Percentiles rank a stretch among this genome's conserved stretches.
Conservation (phyloP, 805 yeast species). For the Yarrowia keelungensis region DNA sequence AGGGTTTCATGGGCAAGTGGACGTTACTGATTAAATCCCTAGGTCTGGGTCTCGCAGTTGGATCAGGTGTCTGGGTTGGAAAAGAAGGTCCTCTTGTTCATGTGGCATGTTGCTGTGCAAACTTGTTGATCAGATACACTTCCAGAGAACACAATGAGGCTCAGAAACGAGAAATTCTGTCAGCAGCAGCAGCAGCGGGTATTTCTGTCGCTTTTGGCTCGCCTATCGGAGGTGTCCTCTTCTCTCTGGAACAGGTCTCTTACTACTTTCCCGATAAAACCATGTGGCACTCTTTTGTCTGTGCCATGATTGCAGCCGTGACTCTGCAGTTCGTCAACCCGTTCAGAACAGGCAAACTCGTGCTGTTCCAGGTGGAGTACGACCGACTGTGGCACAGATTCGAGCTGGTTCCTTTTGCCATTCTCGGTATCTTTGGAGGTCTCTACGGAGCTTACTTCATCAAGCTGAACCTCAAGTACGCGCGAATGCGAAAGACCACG, state of each 20-base stretch:
- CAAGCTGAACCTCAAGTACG: constrained; percentile 56
- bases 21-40: constrained; percentile 63
- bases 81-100: constrained; percentile 89
- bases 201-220: constrained; percentile 85
- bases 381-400: constrained; percentile 74
- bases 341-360: constrained; percentile 58
- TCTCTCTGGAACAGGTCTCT: constrained; percentile 72
- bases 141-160: constrained; percentile 59
- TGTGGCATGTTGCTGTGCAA: constrained; percentile 68
- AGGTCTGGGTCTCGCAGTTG: constrained; percentile 69
- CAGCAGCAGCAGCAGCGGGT: constrained; percentile 84
- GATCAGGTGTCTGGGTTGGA: constrained; percentile 84
- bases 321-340: constrained; percentile 62
- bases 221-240: constrained; percentile 87
- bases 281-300: constrained; percentile 85
- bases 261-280: constrained; percentile 67
- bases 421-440: constrained; percentile 76
- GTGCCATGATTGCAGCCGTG: constrained; percentile 75
- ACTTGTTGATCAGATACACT: constrained; percentile 51
- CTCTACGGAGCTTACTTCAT: constrained; percentile 64
- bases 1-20: constrained; percentile 58
- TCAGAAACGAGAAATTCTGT: constrained; percentile 64
- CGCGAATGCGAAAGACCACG: constrained; percentile 45
- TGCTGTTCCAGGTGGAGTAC: constrained; percentile 70
- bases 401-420: constrained; percentile 75